Conservation (phyloP, 805 yeast genomes). For the Saccharomycopsis sp. region DNA sequence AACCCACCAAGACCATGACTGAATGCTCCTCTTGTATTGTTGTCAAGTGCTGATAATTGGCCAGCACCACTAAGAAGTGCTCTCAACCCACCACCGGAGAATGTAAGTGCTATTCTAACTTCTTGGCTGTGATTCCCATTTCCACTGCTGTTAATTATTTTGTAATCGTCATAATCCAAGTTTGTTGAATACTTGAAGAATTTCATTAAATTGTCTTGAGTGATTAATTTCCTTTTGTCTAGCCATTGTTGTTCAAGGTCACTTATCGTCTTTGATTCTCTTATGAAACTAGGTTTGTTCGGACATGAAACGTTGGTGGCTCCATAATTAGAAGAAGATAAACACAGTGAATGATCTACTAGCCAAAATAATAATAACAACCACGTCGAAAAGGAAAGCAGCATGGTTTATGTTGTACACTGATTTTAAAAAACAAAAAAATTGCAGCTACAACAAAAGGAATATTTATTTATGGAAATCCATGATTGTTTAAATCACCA, state of each 20-base stretch:
- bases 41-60: constrained; percentile 69
- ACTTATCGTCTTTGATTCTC: constrained; percentile 39
- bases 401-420: too few relatives aligned
- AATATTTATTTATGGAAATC: too few relatives aligned
- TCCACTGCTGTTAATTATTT: constrained; percentile 20
- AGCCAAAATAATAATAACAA: too few relatives aligned
- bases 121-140: constrained; percentile 24
- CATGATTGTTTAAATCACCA: too few relatives aligned
- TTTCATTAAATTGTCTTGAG: constrained; percentile 38
- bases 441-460: too few relatives aligned
- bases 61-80: constrained; percentile 88
- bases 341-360: too few relatives aligned
- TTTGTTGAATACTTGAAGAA: constrained; percentile 35
- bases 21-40: constrained; percentile 52
- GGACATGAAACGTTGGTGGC: constrained; percentile 58
- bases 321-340: constrained; percentile 53
- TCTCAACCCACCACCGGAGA: constrained; percentile 88
- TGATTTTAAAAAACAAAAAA: too few relatives aligned
- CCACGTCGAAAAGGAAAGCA: too few relatives aligned
- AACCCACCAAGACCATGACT: constrained; percentile 64
- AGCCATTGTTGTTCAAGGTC: constrained; percentile 48
- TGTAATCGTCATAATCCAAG: constrained; percentile 19
- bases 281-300: constrained; percentile 26
- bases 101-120: constrained; percentile 50
- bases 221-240: constrained; percentile 37